phyloP scores from a whole-genome alignment of 495 filamentous ascomycete species.

The Annulohypoxylon maeteangense region DNA sequence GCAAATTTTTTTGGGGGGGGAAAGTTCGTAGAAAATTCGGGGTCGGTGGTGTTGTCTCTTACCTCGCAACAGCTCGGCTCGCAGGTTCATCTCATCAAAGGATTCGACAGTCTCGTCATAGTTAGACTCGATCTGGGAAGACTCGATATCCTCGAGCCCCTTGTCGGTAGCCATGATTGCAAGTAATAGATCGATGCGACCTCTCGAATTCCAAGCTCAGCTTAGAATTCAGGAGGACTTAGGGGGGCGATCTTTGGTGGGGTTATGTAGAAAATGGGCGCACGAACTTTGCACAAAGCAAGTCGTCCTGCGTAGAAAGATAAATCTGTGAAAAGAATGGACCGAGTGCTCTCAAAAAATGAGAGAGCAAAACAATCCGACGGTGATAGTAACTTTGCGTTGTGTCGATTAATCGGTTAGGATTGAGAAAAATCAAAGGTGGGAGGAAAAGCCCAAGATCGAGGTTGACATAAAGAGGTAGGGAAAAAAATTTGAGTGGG shows the following conservation, averaged over 20 bases:
- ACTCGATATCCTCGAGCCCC: conserved; percentile 90
- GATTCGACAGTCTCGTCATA: conserved; percentile 99
- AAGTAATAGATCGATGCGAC: conserved; percentile 58
- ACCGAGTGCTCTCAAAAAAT: conserved; percentile 51
- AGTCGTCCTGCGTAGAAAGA: conserved; percentile 52
- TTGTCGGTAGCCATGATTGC: conserved; percentile 97
- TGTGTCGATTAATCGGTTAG: conserved; percentile 48
- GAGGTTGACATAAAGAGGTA: conserved; percentile 28
- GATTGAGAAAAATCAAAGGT: conserved; percentile 46
- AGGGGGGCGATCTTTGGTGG: conserved; percentile 51
- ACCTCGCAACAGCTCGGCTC: conserved; percentile 96
- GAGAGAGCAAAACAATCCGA: conserved; percentile 60
- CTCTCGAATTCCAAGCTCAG: conserved; percentile 78
- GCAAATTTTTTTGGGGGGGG: conserved; percentile 12
- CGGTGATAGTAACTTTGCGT: conserved; percentile 32
- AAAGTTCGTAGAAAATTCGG: conserved; percentile 8
- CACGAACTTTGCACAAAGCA: conserved; percentile 52
- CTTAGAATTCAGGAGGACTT: conserved; percentile 65
- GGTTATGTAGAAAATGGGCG: conserved; percentile 57
- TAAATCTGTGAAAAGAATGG: conserved; percentile 54
- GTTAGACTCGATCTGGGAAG: conserved; percentile 99
- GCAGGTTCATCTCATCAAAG: conserved; percentile 97
- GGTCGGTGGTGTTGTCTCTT: conserved; percentile 51
- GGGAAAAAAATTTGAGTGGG: conserved; percentile 51
- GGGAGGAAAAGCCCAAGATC: conserved; percentile 46